These are phyloP conservation scores for Juglanconis juglandina DNA, from an alignment of 2,329 filamentous ascomycete genomes.

Conservation along the genomic window DNA sequence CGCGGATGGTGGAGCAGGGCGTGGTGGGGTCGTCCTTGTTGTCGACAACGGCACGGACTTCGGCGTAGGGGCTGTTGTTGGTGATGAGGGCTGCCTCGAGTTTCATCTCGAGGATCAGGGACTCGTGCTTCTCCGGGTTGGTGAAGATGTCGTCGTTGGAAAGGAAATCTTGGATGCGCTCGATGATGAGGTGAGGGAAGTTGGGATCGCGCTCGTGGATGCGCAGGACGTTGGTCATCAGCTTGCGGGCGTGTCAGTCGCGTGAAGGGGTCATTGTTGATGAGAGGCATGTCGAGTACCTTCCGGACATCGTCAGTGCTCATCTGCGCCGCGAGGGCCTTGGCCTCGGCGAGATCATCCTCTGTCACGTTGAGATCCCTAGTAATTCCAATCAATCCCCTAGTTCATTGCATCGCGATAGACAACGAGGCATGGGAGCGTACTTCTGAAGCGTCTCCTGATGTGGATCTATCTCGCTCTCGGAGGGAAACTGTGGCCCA, in stretches of 20 bases:
- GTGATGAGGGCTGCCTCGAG: constrained; percentile 52
- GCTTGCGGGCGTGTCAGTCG: neutral
- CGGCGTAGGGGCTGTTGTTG: constrained; percentile 55
- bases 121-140: constrained; percentile 44
- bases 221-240: neutral
- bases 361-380: constrained; percentile 18
- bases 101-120: constrained; percentile 52
- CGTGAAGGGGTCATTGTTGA: neutral
- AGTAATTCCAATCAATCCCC: neutral
- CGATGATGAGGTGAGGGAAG: constrained; percentile 39
- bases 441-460: neutral
- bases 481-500: neutral
- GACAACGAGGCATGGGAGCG: neutral
- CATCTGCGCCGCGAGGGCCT: constrained; percentile 18
- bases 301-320: constrained; percentile 12
- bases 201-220: constrained; percentile 46
- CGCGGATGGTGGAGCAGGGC: constrained; percentile 53
- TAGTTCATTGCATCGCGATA: neutral
- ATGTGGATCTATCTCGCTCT: neutral
- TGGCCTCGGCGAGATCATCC: constrained; percentile 18
- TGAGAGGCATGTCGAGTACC: neutral
- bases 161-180: constrained; percentile 39
- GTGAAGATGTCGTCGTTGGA: constrained; percentile 42
- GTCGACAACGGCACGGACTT: constrained; percentile 53
- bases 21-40: constrained; percentile 50